Evolutionary conservation across 2,329 filamentous ascomycete species (phyloP).

Genomic region (Colletotrichum sp.): DNA sequence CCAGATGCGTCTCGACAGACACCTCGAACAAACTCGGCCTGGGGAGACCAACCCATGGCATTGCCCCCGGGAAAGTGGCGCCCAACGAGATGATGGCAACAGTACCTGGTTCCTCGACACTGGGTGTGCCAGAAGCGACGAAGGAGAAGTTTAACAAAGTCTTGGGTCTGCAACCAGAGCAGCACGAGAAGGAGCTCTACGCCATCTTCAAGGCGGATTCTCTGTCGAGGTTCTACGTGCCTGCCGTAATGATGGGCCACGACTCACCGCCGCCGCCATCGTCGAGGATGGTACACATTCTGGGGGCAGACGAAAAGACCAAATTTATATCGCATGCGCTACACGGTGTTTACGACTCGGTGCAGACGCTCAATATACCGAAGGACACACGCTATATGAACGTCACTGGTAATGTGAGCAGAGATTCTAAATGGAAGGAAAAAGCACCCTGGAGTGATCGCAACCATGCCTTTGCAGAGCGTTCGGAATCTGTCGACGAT

Average conservation of each 20-base stretch:
- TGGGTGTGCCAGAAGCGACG: conserved; percentile 2
- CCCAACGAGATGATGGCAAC: conserved; percentile 27
- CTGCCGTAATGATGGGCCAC: conserved; percentile 37
- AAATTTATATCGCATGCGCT: conserved; percentile 46
- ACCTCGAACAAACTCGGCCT: conserved; percentile 22
- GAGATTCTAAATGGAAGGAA: conserved; percentile 30
- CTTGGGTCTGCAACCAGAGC: conserved; percentile 13
- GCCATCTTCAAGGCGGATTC: conserved; percentile 23
- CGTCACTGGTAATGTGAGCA: conserved; percentile 18
- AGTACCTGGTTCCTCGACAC: conserved; percentile 18
- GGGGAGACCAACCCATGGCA: conserved; percentile 1
- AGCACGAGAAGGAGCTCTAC: conserved; percentile 17
- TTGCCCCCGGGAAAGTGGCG: conserved; percentile 17
- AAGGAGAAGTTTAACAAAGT: conserved; percentile 4
- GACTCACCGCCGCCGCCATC: conserved; percentile 31
- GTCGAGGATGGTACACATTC: conserved; percentile 44
- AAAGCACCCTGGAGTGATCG: conserved; percentile 10
- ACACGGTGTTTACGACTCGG: conserved; percentile 44
- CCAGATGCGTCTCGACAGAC: conserved; percentile 29
- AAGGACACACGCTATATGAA: conserved; percentile 5
- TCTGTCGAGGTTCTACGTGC: conserved; percentile 33
- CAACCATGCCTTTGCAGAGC: not conserved
- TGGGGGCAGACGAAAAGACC: conserved; percentile 45
- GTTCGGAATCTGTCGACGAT: conserved; percentile 25
- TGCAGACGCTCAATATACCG: conserved; percentile 33